Conservation (phyloP, 306 rosid species). For the Aeschynomene evenia region DNA sequence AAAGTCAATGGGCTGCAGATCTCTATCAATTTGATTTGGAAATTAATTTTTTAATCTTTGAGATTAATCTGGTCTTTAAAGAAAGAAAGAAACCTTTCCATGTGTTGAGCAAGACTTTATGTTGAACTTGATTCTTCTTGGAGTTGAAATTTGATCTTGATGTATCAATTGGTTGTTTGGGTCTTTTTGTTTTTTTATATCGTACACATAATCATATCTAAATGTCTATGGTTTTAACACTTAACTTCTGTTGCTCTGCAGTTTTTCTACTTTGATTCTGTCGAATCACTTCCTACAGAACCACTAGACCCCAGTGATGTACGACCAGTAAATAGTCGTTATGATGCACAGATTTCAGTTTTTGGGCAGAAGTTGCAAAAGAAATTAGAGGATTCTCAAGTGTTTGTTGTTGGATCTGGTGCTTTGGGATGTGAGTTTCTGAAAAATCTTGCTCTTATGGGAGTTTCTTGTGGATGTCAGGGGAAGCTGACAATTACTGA, state of each 20-base stretch:
- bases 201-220: neutral
- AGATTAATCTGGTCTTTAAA: neutral
- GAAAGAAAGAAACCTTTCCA: neutral
- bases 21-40: no score
- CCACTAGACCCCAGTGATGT: slow-evolving; percentile 59
- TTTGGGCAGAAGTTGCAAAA: slow-evolving; percentile 81
- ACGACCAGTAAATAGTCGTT: slow-evolving; percentile 66
- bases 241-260: slow-evolving; percentile 33
- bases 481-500: slow-evolving; percentile 79
- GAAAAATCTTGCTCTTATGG: slow-evolving; percentile 87
- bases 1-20: no score
- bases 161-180: neutral
- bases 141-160: neutral
- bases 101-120: neutral
- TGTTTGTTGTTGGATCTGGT: slow-evolving; percentile 87
- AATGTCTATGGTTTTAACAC: slow-evolving; percentile 1
- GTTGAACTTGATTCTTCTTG: neutral
- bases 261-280: slow-evolving; percentile 90
- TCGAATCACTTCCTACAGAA: slow-evolving; percentile 82
- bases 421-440: slow-evolving; percentile 86
- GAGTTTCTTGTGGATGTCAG: slow-evolving; percentile 73
- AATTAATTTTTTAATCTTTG: no score
- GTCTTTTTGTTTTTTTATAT: neutral
- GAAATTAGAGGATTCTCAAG: slow-evolving; percentile 70
- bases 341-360: slow-evolving; percentile 90